phyloP scores from a whole-genome alignment of 73 alveolate genomes.

The Tetrahymena thermophila region DNA sequence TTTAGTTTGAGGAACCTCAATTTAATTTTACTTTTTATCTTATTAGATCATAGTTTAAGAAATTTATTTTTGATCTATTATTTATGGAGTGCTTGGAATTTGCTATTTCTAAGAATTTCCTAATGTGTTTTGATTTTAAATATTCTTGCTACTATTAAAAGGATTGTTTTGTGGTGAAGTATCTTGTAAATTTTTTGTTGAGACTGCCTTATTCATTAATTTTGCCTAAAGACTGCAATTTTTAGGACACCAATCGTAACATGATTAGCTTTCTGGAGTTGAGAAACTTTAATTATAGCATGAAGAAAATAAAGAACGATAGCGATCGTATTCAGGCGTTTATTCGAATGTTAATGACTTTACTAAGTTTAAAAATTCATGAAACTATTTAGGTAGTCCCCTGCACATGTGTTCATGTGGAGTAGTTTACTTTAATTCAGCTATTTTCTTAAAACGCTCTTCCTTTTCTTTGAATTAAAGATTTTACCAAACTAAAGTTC shows the following conservation, averaged over 20 bases:
- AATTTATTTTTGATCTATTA: neutral
- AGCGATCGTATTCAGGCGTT: conserved; percentile 72
- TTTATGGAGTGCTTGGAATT: neutral
- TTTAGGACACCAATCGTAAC: neutral
- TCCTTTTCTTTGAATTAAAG: conserved; percentile 69
- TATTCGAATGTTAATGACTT: conserved; percentile 76
- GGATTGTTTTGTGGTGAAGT: neutral
- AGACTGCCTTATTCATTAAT: neutral
- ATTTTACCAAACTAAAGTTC: conserved; percentile 85
- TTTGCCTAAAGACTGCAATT: neutral
- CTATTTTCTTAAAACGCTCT: conserved; percentile 72
- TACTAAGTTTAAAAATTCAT: conserved; percentile 64
- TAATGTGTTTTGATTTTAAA: neutral
- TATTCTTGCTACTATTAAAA: neutral
- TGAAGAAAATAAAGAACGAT: neutral
- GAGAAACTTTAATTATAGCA: neutral
- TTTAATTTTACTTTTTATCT: neutral
- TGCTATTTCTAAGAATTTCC: neutral
- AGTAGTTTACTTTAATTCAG: conserved; percentile 66
- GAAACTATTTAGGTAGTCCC: conserved; percentile 79
- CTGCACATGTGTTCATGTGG: conserved; percentile 67
- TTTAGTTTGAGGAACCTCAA: neutral
- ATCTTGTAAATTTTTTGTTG: neutral
- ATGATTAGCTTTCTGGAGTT: neutral
- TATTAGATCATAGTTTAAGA: neutral